phyloP scores from a whole-genome alignment of 179 eudicot genomes.

The Spergularia azorica region DNA sequence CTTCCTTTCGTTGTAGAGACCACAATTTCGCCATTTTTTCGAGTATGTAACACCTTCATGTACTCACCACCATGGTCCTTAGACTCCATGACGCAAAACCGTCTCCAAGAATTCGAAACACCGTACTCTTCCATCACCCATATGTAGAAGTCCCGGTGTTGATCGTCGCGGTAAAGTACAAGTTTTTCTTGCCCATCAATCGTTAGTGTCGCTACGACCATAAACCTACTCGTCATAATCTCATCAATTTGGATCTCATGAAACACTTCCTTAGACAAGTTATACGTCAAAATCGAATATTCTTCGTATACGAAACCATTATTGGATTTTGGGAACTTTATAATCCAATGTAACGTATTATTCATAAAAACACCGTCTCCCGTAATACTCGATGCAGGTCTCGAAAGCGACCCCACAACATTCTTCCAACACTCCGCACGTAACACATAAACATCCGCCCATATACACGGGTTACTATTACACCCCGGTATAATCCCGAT shows the following conservation, averaged over 20 bases:
- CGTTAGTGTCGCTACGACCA: neutral
- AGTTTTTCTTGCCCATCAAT: constrained; percentile 11
- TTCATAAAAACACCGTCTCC: constrained; percentile 15
- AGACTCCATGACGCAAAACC: neutral
- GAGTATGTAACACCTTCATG: constrained; percentile 4
- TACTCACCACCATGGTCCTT: neutral
- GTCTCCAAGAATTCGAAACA: constrained; percentile 3
- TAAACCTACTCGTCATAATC: neutral
- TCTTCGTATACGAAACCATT: neutral
- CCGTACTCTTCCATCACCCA: constrained; percentile 24
- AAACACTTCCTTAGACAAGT: constrained; percentile 14
- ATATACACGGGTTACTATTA: neutral
- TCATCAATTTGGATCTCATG: neutral
- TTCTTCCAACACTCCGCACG: neutral
- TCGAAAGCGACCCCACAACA: neutral
- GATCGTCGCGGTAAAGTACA: neutral
- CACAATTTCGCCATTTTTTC: constrained; percentile 1
- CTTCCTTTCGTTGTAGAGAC: neutral
- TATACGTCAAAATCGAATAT: constrained; percentile 24
- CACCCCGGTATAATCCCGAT: neutral
- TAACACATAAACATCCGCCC: constrained; percentile 15
- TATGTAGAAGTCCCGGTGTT: neutral
- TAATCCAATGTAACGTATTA: constrained; percentile 20
- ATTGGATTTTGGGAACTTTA: neutral
- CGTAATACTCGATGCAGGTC: neutral